Evolutionary conservation across 129 eudicot species (phyloP), one percentile per base, ranked within the genome.

Genomic region (Sambucus nigra): DNA sequence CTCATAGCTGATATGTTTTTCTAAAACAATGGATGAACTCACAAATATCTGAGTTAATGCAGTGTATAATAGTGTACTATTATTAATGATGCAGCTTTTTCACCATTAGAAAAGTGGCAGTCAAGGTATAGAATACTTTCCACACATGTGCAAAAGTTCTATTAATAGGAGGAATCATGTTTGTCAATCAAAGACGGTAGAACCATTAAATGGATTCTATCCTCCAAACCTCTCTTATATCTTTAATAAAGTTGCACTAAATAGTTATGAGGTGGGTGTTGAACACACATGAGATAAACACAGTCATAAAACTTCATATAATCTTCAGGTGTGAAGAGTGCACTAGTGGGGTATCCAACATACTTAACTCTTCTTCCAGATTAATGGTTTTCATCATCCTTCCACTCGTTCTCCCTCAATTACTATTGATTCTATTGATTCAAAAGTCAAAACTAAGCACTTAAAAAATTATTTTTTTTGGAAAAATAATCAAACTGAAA

Each of bases 251-350:
- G 83, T 52, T 69, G 58, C 61, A 17, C 28, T 44, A 74, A 57
- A 51, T 60, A 68, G 33, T 61, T 68, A 62, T 53, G 39, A 45
- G 77, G 70, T 16, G 70, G 60, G 25, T 25, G 63, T 39, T 79
- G 83, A 55, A 61, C 67, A 23, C 77, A 80, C 88, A 76, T 68
- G 59, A 33, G 33, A 49, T 80, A 80, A 61, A 76, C 76, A 66
- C 88, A 76, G 65, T 76, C 74, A 16, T 80, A 80, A 18, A 60
- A 63, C 40, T 51, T 66, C 60, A 76, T 77, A 42, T 69, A 76
- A 35, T 80, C 77, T 65, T 65, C 88, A 19, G 74, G 21, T 2
- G 69, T 73, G 57, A 80, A 65, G 51, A 66, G 29, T 7, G 53
- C 42, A 51, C 46, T 41, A 13, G 69, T 29, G 7, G 82, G 74